A percentile compares a stretch with the other conserved stretches of the same genome.
Evolutionary conservation across 1,284 basidiomycete genomes (phyloP).

Genomic region (Cryptococcus amylolentus): DNA sequence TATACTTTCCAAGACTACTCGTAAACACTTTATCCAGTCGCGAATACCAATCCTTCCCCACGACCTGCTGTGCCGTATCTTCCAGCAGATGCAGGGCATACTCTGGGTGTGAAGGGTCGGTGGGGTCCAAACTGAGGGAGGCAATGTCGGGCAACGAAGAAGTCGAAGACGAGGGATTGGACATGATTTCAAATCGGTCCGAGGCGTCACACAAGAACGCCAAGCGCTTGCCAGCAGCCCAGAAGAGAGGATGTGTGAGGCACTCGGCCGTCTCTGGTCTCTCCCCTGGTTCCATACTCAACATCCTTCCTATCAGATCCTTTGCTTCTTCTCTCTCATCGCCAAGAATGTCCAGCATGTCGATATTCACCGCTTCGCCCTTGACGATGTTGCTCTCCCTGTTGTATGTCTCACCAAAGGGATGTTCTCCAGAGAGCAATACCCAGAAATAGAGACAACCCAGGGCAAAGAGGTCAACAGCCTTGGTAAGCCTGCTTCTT

Average conservation of each 20-base stretch:
- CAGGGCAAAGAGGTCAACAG: conserved; percentile 88
- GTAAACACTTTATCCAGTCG: conserved; percentile 84
- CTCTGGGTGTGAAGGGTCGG: conserved; percentile 66
- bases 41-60: conserved; percentile 82
- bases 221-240: conserved; percentile 79
- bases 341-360: conserved; percentile 70
- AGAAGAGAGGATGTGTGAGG: conserved; percentile 93
- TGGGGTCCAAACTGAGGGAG: background rate
- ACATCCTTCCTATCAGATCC: conserved; percentile 71
- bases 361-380: conserved; percentile 63
- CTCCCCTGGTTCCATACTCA: conserved; percentile 65
- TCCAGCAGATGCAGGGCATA: conserved; percentile 73
- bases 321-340: conserved; percentile 85
- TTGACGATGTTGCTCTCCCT: conserved; percentile 87
- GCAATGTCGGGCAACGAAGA: background rate
- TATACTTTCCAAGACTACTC: conserved; percentile 91
- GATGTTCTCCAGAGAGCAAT: conserved; percentile 80
- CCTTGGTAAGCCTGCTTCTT: conserved; percentile 70
- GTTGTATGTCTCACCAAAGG: conserved; percentile 85
- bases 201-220: conserved; percentile 95
- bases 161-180: conserved; percentile 49
- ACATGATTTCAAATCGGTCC: conserved; percentile 97
- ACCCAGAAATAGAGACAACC: conserved; percentile 92
- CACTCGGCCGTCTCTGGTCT: conserved; percentile 85
- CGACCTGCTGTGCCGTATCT: conserved; percentile 61